Evolutionary conservation across 1,284 basidiomycete genomes (phyloP).

Genomic region (Leucoagaricus sp.): DNA sequence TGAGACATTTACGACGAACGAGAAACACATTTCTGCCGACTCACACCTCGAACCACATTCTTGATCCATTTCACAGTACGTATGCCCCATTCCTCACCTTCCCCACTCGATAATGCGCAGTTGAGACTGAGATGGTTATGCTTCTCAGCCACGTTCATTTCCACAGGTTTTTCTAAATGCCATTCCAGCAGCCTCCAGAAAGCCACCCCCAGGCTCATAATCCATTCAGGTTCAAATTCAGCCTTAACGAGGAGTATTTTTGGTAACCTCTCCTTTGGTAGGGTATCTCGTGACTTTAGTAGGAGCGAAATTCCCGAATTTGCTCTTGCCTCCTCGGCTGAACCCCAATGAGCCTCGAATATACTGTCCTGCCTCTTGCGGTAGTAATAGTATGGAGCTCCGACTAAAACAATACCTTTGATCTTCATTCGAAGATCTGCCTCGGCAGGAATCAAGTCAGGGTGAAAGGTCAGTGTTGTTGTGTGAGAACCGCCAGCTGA

Average conservation of each 20-base stretch:
- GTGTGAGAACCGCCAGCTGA: constrained; percentile 58
- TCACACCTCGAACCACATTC: constrained; percentile 24
- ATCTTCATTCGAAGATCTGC: constrained; percentile 38
- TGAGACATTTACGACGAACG: neutral
- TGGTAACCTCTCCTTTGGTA: constrained; percentile 40
- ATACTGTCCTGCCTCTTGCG: constrained; percentile 24
- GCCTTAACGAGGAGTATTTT: constrained; percentile 42
- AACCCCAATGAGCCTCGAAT: constrained; percentile 45
- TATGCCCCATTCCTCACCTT: constrained; percentile 63
- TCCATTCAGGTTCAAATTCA: constrained; percentile 51
- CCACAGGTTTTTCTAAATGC: constrained; percentile 1
- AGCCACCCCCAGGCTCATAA: constrained; percentile 34
- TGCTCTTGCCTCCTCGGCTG: constrained; percentile 38
- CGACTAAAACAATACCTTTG: constrained; percentile 45
- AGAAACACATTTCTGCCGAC: neutral
- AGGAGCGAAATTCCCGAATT: constrained; percentile 40
- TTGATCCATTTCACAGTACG: constrained; percentile 32
- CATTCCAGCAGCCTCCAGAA: constrained; percentile 38
- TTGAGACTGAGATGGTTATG: constrained; percentile 66
- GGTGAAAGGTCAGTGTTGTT: constrained; percentile 45
- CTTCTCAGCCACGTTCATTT: constrained; percentile 40
- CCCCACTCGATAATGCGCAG: constrained; percentile 48
- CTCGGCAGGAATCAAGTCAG: constrained; percentile 34
- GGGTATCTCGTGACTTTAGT: constrained; percentile 24
- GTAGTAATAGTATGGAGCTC: constrained; percentile 42